Conservation (phyloP, 2,329 filamentous ascomycete genomes). For the Cyanodermella asteris region DNA sequence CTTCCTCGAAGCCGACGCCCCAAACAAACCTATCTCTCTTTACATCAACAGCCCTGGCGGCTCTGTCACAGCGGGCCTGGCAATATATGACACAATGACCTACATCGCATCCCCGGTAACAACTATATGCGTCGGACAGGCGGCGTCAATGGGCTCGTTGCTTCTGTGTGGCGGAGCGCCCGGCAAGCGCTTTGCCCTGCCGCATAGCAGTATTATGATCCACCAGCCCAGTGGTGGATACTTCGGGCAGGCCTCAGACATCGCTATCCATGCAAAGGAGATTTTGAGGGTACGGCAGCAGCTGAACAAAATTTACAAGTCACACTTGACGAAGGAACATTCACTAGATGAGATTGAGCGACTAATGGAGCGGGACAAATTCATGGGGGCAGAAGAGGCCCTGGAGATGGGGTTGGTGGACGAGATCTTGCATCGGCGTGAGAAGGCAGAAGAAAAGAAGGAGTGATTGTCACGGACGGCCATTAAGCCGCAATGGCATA, state of each 20-base stretch:
- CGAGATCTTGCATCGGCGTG: constrained; percentile 41
- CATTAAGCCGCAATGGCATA: too few relatives aligned
- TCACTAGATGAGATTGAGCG: constrained; percentile 67
- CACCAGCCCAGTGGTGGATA: constrained; percentile 77
- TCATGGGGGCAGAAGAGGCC: constrained; percentile 74
- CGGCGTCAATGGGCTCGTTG: constrained; percentile 84
- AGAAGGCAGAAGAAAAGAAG: constrained; percentile 5
- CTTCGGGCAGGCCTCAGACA: constrained; percentile 50
- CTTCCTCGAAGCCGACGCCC: constrained; percentile 92
- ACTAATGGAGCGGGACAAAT: constrained; percentile 93
- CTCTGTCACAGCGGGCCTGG: constrained; percentile 61
- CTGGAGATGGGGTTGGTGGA: constrained; percentile 81
- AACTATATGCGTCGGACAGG: constrained; percentile 86
- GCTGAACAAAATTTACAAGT: constrained; percentile 74
- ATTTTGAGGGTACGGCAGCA: constrained; percentile 70
- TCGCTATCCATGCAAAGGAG: constrained; percentile 92
- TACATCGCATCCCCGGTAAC: constrained; percentile 87
- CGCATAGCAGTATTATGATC: constrained; percentile 91
- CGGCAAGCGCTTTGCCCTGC: constrained; percentile 69
- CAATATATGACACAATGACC: constrained; percentile 97
- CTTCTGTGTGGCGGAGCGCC: constrained; percentile 68
- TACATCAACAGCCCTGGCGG: constrained; percentile 97
- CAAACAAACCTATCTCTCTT: constrained; percentile 83
- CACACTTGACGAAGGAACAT: constrained; percentile 62
- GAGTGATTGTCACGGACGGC: neutral